Conservation (phyloP, 2,329 filamentous ascomycete genomes). For the Paraphaeosphaeria sporulosa region DNA sequence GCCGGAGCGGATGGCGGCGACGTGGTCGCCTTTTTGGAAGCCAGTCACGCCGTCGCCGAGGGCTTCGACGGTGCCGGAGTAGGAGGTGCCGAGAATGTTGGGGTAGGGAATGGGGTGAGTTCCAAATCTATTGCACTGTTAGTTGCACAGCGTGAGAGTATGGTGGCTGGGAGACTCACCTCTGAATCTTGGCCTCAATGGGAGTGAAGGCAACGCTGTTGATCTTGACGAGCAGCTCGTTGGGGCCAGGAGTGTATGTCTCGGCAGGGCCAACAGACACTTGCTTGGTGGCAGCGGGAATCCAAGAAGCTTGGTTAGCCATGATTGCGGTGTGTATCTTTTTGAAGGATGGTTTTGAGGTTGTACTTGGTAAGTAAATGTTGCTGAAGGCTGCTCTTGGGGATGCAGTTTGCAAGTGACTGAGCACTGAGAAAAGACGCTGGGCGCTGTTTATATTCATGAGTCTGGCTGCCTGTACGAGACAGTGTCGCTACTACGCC, state of each 20-base stretch:
- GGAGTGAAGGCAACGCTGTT: conserved; percentile 34
- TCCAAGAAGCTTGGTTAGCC: conserved; percentile 21
- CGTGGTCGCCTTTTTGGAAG: conserved; percentile 42
- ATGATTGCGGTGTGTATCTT: conserved; percentile 11
- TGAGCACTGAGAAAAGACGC: conserved; percentile 1
- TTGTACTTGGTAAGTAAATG: too few species aligned
- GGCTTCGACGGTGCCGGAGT: conserved; percentile 38
- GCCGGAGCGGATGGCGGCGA: conserved; percentile 21
- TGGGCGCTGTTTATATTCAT: conserved; percentile 9
- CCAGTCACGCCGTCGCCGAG: conserved; percentile 35
- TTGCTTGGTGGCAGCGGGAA: conserved; percentile 8
- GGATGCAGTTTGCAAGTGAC: conserved; percentile 5
- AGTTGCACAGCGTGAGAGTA: not conserved
- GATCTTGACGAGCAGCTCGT: conserved; percentile 34
- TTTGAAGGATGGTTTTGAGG: too few species aligned
- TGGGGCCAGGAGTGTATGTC: conserved; percentile 16
- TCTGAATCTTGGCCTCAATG: conserved; percentile 32
- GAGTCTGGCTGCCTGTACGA: not conserved
- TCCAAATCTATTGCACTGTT: conserved; percentile 8
- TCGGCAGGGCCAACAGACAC: conserved; percentile 15
- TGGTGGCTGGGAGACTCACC: not conserved
- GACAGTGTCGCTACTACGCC: not conserved
- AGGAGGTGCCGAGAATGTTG: conserved; percentile 32
- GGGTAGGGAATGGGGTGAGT: conserved; percentile 31
- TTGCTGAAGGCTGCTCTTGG: not conserved